A percentile compares a stretch with the other conserved stretches of the same genome.
phyloP scores from a whole-genome alignment of 139 green algal genomes.

The Picochlorum sp. region DNA sequence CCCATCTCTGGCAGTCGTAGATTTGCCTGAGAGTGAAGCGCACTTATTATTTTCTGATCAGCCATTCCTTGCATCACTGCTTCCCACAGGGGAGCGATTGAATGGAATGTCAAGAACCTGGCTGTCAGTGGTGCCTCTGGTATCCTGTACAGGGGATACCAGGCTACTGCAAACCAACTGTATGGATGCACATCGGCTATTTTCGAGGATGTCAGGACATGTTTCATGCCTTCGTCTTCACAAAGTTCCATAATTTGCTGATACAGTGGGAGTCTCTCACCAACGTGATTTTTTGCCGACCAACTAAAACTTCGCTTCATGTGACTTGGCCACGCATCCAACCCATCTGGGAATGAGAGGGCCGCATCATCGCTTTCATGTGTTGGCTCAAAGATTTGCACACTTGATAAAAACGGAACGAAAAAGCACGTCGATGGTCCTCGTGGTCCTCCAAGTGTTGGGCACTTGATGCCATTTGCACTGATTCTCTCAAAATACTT shows the following conservation, averaged over 20 bases:
- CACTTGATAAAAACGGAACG: slow-evolving; percentile 66
- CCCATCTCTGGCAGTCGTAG: too few species aligned
- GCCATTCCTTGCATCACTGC: neutral
- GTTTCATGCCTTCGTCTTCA: neutral
- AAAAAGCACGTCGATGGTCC: slow-evolving; percentile 59
- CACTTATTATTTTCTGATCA: neutral
- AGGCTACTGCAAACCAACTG: slow-evolving; percentile 73
- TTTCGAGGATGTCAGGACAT: slow-evolving; percentile 33
- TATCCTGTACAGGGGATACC: slow-evolving; percentile 83
- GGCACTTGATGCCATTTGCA: slow-evolving; percentile 38
- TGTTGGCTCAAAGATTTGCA: slow-evolving; percentile 53
- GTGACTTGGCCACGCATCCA: slow-evolving; percentile 50
- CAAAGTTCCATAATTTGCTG: slow-evolving; percentile 42
- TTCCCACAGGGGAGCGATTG: slow-evolving; percentile 33
- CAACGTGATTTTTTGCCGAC: slow-evolving; percentile 57
- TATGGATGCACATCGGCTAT: slow-evolving; percentile 68
- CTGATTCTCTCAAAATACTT: slow-evolving; percentile 43
- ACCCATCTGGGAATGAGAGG: slow-evolving; percentile 8
- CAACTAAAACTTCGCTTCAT: slow-evolving; percentile 58
- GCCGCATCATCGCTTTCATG: neutral
- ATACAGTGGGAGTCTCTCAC: slow-evolving; percentile 53
- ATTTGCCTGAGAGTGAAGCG: too few species aligned
- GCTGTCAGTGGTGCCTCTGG: slow-evolving; percentile 72
- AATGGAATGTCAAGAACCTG: slow-evolving; percentile 82
- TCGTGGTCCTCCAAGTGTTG: slow-evolving; percentile 32